These are phyloP conservation scores for Podila verticillata DNA, from an alignment of 192 early-diverging fungal species.

Conservation along the genomic window DNA sequence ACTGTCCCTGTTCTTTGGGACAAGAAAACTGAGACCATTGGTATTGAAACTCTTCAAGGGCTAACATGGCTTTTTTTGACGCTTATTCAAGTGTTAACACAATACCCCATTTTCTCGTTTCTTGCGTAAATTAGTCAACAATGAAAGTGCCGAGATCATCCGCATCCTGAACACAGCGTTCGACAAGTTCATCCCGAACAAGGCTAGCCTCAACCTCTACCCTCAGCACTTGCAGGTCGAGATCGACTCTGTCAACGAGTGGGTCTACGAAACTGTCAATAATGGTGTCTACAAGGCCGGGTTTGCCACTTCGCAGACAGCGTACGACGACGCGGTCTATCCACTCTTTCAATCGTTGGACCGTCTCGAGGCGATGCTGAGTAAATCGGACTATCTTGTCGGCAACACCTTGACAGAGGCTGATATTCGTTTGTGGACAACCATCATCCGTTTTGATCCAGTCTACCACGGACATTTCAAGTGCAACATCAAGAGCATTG, in stretches of 20 bases:
- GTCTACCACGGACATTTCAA: conserved; percentile 97
- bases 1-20: conserved; percentile 99
- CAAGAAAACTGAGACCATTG: conserved; percentile 89
- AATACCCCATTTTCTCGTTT: too few species aligned
- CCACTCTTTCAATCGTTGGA: conserved; percentile 84
- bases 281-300: conserved; percentile 97
- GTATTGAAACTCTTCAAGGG: conserved; percentile 28
- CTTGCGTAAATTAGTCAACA: conserved; percentile 73
- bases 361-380: conserved; percentile 81
- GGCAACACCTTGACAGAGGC: conserved; percentile 90
- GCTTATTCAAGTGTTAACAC: neutral
- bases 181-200: conserved; percentile 72
- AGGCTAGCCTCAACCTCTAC: conserved; percentile 79
- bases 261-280: conserved; percentile 95
- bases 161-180: conserved; percentile 93
- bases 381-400: conserved; percentile 77
- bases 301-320: conserved; percentile 88
- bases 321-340: conserved; percentile 81
- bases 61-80: neutral
- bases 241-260: conserved; percentile 90
- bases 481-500: conserved; percentile 88
- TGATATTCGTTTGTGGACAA: conserved; percentile 95
- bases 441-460: conserved; percentile 95
- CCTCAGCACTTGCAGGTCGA: conserved; percentile 75
- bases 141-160: conserved; percentile 97